phyloP scores from a whole-genome alignment of 164 flowering plant species.

The Magnolia sinica region DNA sequence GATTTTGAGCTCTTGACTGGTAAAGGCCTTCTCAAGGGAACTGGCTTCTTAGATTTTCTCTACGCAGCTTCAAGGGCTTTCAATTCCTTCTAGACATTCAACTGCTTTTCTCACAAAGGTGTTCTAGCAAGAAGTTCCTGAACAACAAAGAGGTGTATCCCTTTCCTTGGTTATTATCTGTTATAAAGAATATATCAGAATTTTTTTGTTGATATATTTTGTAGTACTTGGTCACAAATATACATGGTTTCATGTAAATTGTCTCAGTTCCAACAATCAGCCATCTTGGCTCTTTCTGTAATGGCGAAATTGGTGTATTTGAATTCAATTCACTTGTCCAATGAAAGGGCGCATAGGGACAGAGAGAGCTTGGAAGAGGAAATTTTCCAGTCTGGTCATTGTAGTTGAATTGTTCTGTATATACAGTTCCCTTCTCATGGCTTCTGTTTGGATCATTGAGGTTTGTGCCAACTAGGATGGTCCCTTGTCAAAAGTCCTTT shows the following conservation, averaged over 20 bases:
- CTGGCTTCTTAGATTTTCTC: slow-evolving; percentile 90
- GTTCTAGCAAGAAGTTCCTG: background rate
- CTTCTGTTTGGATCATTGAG: too few relatives aligned
- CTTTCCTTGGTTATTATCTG: background rate
- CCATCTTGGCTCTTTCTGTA: background rate
- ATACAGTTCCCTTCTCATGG: too few relatives aligned
- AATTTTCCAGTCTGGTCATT: too few relatives aligned
- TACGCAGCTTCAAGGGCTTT: slow-evolving; percentile 56
- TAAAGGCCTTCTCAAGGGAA: slow-evolving; percentile 88
- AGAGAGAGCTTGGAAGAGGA: too few relatives aligned
- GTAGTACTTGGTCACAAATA: background rate
- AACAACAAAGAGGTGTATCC: background rate
- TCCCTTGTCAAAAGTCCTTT: too few relatives aligned
- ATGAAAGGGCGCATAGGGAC: too few relatives aligned
- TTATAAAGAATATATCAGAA: too few relatives aligned
- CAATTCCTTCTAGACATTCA: slow-evolving; percentile 28
- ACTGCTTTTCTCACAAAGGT: slow-evolving; percentile 1
- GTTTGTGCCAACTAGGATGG: too few relatives aligned
- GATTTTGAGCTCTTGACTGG: slow-evolving; percentile 97
- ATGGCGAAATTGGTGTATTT: too few relatives aligned
- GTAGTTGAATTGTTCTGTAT: too few relatives aligned
- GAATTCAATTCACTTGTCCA: too few relatives aligned
- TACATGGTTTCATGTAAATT: background rate
- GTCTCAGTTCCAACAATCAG: background rate
- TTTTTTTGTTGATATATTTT: background rate